phyloP scores from a whole-genome alignment of 257 asterid genomes.

The Przewalskia tangutica region DNA sequence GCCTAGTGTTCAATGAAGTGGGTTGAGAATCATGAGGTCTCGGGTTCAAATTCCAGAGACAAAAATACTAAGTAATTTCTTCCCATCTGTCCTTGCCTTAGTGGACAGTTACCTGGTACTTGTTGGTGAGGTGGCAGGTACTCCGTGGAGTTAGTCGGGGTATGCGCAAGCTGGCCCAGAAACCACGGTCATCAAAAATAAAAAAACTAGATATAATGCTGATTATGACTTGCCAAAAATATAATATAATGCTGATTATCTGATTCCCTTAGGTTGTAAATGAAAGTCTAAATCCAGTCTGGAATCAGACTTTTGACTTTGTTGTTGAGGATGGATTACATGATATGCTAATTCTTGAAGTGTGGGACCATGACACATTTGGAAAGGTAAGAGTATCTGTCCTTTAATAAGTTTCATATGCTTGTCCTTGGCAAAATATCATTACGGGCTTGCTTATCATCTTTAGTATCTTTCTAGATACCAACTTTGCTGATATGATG shows the following conservation, averaged over 20 bases:
- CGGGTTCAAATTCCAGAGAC: too few relatives aligned
- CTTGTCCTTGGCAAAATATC: not conserved
- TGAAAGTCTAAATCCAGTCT: conserved; percentile 70
- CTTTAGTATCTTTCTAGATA: not conserved
- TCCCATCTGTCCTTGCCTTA: too few relatives aligned
- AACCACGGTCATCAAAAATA: too few relatives aligned
- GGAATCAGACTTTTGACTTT: conserved; percentile 95
- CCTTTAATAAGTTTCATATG: not conserved
- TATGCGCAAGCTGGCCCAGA: too few relatives aligned
- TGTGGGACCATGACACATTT: conserved; percentile 81
- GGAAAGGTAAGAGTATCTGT: conserved; percentile 48
- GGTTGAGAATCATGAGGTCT: too few relatives aligned
- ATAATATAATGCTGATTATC: not conserved
- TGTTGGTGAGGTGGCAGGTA: too few relatives aligned
- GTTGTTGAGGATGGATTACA: conserved; percentile 93
- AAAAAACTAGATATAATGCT: not conserved
- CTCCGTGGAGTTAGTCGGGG: too few relatives aligned
- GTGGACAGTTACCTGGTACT: too few relatives aligned
- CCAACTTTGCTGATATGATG: not conserved
- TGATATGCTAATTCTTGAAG: conserved; percentile 68
- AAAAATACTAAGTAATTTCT: too few relatives aligned
- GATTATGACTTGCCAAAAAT: not conserved
- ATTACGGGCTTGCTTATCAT: not conserved
- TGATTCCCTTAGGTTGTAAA: conserved; percentile 49
- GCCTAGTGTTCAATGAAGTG: too few relatives aligned